Evolutionary conservation across 2,329 filamentous ascomycete species (phyloP).

Genomic region (Pestalotiopsis sp.): DNA sequence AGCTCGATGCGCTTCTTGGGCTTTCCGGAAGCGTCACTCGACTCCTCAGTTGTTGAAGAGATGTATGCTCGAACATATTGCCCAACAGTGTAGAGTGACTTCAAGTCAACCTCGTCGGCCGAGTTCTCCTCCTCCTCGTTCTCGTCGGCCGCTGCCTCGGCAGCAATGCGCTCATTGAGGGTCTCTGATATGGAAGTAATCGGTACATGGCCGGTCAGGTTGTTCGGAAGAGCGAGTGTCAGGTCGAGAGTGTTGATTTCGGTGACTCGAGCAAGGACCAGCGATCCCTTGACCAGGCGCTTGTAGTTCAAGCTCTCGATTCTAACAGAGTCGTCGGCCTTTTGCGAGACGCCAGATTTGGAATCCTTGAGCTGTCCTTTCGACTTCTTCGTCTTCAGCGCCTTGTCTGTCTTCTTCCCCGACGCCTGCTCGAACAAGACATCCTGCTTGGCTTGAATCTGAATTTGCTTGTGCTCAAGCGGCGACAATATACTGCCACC

Average conservation of each 20-base stretch:
- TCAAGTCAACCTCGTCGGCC: slow-evolving; percentile 69
- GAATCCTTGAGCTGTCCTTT: slow-evolving; percentile 56
- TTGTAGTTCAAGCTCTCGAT: slow-evolving; percentile 91
- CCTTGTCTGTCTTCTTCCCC: slow-evolving; percentile 45
- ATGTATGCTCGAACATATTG: slow-evolving; percentile 90
- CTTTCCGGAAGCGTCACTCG: slow-evolving; percentile 55
- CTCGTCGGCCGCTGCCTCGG: slow-evolving; percentile 61
- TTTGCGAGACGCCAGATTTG: slow-evolving; percentile 54
- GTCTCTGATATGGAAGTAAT: slow-evolving; percentile 88
- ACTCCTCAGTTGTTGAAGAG: slow-evolving; percentile 73
- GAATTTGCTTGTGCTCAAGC: slow-evolving; percentile 94
- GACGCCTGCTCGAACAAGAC: slow-evolving; percentile 84
- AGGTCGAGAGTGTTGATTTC: slow-evolving; percentile 81
- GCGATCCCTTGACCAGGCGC: slow-evolving; percentile 82
- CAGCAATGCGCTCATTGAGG: slow-evolving; percentile 77
- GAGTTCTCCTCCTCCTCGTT: slow-evolving; percentile 52
- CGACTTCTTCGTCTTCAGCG: slow-evolving; percentile 57
- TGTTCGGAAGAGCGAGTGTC: slow-evolving; percentile 86
- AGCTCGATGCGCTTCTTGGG: slow-evolving; percentile 84
- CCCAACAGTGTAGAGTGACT: slow-evolving; percentile 76
- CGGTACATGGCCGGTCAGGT: slow-evolving; percentile 85
- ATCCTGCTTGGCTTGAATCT: slow-evolving; percentile 89
- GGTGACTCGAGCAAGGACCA: slow-evolving; percentile 85
- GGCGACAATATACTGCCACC: slow-evolving; percentile 90
- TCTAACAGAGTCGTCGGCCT: slow-evolving; percentile 62